These are phyloP conservation scores for Cladorrhinum sp. DNA, from an alignment of 2,329 filamentous ascomycete species.

Conservation along the genomic window DNA sequence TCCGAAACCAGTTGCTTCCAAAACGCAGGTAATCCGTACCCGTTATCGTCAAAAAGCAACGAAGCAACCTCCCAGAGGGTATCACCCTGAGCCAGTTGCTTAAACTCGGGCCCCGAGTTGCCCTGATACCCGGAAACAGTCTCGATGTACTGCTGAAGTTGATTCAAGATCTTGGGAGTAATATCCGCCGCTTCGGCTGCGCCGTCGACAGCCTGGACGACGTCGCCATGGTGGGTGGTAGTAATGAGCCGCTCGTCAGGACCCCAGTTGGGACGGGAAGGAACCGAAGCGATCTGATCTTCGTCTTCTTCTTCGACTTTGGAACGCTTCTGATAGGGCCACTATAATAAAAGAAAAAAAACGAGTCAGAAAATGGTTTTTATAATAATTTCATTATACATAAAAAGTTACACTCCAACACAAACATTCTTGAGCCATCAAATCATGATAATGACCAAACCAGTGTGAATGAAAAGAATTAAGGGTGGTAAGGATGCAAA, in stretches of 20 bases:
- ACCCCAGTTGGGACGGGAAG: constrained; percentile 69
- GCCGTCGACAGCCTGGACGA: constrained; percentile 27
- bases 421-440: neutral
- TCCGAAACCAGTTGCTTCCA: constrained; percentile 65
- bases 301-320: constrained; percentile 59
- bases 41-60: constrained; percentile 76
- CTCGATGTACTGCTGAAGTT: constrained; percentile 26
- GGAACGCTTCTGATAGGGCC: constrained; percentile 77
- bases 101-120: constrained; percentile 12
- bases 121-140: constrained; percentile 14
- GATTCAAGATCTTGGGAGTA: constrained; percentile 18
- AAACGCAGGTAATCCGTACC: constrained; percentile 59
- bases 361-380: constrained; percentile 36
- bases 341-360: constrained; percentile 56
- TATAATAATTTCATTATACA: constrained; percentile 28
- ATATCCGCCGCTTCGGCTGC: constrained; percentile 21
- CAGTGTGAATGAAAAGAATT: constrained; percentile 5
- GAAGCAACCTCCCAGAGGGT: constrained; percentile 83
- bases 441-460: constrained; percentile 1
- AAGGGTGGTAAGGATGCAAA: constrained; percentile 15
- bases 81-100: constrained; percentile 50
- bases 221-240: constrained; percentile 30
- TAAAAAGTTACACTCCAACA: constrained; percentile 16
- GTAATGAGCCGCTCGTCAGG: constrained; percentile 66
- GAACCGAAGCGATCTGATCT: constrained; percentile 59